phyloP scores from a whole-genome alignment of 768 basidiomycete species.

The Pleurotus pulmonarius region DNA sequence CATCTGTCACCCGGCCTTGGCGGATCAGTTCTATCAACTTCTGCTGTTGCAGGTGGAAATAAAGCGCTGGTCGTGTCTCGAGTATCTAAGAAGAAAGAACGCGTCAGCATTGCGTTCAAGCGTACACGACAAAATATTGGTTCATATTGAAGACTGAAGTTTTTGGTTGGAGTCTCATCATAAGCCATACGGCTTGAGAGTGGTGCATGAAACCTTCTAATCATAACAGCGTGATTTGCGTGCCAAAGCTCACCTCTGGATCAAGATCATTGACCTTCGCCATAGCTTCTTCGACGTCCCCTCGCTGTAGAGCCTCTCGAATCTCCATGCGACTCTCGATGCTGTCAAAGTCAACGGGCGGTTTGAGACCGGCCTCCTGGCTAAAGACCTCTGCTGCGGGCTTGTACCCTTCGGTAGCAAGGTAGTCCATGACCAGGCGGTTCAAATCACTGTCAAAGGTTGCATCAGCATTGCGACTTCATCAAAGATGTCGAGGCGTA shows the following conservation, averaged over 20 bases:
- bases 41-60: constrained; percentile 95
- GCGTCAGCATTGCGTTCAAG: constrained; percentile 16
- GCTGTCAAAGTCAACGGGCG: constrained; percentile 83
- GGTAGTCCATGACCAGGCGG: constrained; percentile 93
- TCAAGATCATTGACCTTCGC: constrained; percentile 94
- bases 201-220: constrained; percentile 98
- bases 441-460: constrained; percentile 77
- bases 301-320: constrained; percentile 88
- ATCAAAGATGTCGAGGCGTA: constrained; percentile 20
- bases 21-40: constrained; percentile 94
- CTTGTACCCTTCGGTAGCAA: constrained; percentile 96
- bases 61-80: constrained; percentile 89
- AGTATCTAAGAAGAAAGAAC: constrained; percentile 64
- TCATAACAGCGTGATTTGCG: constrained; percentile 45
- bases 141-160: constrained; percentile 99
- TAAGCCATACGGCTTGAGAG: constrained; percentile 78
- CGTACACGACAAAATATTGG: constrained; percentile 15
- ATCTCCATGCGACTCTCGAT: constrained; percentile 95
- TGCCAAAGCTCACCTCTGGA: constrained; percentile 74
- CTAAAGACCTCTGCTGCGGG: constrained; percentile 94
- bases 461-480: constrained; percentile 12
- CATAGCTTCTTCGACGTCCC: constrained; percentile 94
- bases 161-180: constrained; percentile 79
- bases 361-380: constrained; percentile 73
- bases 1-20: constrained; percentile 70